Base-by-base conservation (phyloP, 768 basidiomycete species). In the Leccinum disarticulatum region DNA sequence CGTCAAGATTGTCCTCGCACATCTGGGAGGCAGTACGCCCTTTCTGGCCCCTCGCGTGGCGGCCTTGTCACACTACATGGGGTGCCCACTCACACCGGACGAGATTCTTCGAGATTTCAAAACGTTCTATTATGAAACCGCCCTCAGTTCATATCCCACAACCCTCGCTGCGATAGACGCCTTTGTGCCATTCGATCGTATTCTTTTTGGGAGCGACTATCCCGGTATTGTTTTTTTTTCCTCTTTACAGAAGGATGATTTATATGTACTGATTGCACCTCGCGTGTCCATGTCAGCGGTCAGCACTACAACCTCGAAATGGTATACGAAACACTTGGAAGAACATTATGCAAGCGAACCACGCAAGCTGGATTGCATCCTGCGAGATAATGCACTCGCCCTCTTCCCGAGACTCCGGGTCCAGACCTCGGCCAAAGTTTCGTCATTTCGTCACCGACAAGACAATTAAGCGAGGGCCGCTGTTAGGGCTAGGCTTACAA, bases 131-230 rank as follows among this genome's bases (percentile, higher is more conserved):
- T 90, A 81, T 66, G 90, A 92, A 60, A 87, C 84, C 1, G 90
- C 90, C 19, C 72, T 92, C 63, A 83, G 82, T 66, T 80, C 85
- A 2, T 80, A 83, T 67, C 79, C 79, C 47, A 70, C 80, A 25
- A 86, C 77, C 53, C 73, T 89, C 19, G 68, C 76, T 19, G 77
- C 81, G 4, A 76, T 87, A 66, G 76, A 85, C 51, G 68, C 70
- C 19, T 84, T 87, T 66, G 79, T 84, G 3, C 67, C 74, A 22
- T 67, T 73, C 1, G 80, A 83, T 49, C 83, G 72, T 36, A 71
- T 91, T 55, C 73, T 91, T 27, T 90, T 87, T 69, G 90, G 90
- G 43, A 87, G 86, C 15, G 90, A 92, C 70, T 88, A 88, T 66
- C 90, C 90, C 56, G 90, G 90, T 88, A 69, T 57, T 74, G 64